These are phyloP conservation scores for Linderniella brevidens DNA, from an alignment of 257 asterid species.

Conservation along the genomic window DNA sequence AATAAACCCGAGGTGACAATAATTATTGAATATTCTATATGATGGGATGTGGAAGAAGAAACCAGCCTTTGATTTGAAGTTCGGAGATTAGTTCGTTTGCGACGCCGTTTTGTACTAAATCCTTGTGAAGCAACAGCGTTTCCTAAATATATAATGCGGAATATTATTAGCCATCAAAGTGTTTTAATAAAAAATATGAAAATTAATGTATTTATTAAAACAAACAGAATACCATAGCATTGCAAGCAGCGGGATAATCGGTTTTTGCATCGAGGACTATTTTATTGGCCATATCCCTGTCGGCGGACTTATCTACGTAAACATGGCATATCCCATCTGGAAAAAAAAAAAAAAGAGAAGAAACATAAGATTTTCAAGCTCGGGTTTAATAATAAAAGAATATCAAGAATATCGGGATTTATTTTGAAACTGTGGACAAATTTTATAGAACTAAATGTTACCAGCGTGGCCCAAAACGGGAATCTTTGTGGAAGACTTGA, in stretches of 20 bases:
- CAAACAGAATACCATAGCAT: constrained; percentile 45
- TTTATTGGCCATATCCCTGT: constrained; percentile 57
- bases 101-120: constrained; percentile 26
- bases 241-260: constrained; percentile 88
- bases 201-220: not conserved
- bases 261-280: constrained; percentile 61
- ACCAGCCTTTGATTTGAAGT: constrained; percentile 54
- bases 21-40: no score
- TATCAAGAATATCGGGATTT: not conserved
- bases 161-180: not conserved
- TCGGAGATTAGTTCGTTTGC: constrained; percentile 41
- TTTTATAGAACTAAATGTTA: constrained; percentile 12
- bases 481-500: constrained; percentile 62
- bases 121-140: constrained; percentile 73
- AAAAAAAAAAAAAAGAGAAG: constrained; percentile 11
- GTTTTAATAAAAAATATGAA: not conserved
- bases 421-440: no score
- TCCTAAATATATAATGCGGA: constrained; percentile 25
- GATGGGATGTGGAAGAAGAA: not conserved
- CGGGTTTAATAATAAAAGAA: constrained; percentile 8
- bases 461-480: constrained; percentile 94
- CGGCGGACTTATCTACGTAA: constrained; percentile 63
- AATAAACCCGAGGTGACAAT: no score
- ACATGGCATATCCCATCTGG: constrained; percentile 89
- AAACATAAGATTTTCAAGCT: constrained; percentile 5